Evolutionary conservation across 1,139 yeast genomes (phyloP).

Genomic region (Pneumocystis carinii): DNA sequence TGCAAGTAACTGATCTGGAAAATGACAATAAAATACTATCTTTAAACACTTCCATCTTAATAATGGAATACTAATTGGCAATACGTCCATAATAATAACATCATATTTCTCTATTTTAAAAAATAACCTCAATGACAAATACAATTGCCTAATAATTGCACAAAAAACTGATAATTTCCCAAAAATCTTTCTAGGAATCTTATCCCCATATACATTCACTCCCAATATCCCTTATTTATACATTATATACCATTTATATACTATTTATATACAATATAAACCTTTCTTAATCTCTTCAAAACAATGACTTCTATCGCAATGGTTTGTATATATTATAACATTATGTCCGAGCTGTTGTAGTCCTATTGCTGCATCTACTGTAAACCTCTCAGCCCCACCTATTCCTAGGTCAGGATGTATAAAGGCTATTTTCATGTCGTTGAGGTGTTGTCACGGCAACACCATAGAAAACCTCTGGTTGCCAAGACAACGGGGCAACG

Average conservation of each 20-base stretch:
- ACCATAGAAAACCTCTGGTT: too few relatives aligned
- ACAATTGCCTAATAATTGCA: slow-evolving; percentile 72
- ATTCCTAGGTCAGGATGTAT: slow-evolving; percentile 94
- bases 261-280: too few relatives aligned
- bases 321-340: slow-evolving; percentile 67
- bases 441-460: slow-evolving; percentile 5
- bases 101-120: slow-evolving; percentile 37
- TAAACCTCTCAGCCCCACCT: slow-evolving; percentile 90
- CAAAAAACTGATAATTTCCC: slow-evolving; percentile 65
- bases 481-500: not conserved
- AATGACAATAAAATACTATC: slow-evolving; percentile 80
- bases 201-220: slow-evolving; percentile 67
- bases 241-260: not conserved
- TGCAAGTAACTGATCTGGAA: slow-evolving; percentile 78
- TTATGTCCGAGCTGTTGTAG: slow-evolving; percentile 54
- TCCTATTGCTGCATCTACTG: slow-evolving; percentile 89
- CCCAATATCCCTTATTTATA: slow-evolving; percentile 28
- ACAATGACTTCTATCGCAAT: slow-evolving; percentile 73
- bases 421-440: slow-evolving; percentile 50
- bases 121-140: slow-evolving; percentile 39
- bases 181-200: slow-evolving; percentile 50
- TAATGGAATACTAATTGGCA: slow-evolving; percentile 72
- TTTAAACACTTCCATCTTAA: slow-evolving; percentile 34
- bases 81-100: slow-evolving; percentile 71
- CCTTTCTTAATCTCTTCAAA: slow-evolving; percentile 65